Base-by-base conservation (phyloP, 495 filamentous ascomycete genomes). In the Cercophora sp. region DNA sequence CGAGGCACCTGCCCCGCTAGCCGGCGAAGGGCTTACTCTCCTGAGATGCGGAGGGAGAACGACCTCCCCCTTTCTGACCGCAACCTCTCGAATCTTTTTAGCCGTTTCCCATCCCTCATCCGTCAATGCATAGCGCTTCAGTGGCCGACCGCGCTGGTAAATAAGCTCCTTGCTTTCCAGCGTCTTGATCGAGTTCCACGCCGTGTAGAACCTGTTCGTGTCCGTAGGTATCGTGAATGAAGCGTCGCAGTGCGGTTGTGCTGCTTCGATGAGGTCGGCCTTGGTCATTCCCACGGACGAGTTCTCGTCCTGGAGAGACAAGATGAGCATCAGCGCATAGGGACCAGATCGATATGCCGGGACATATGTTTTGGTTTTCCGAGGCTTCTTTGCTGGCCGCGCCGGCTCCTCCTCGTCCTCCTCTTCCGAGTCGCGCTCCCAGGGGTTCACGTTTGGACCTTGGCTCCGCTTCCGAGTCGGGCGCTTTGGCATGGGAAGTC, bases 131-230 rank as follows among this genome's bases (percentile, higher is more conserved):
- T 89, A 94, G 56, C 78, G 84, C 44, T 82, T 74, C 11, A 83
- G 65, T 1, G 88, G 88, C 23, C 84, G 75, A 1, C 87, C 85
- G 32, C 80, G 79, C 46, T 86, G 81, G 52, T 83, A 85, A 0
- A 91, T 87, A 8, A 91, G 71, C 35, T 91, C 87, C 66, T 91
- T 91, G 23, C 82, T 72, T 2, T 83, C 58, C 23, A 93, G 70
- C 0, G 84, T 87, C 59, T 88, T 91, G 81, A 94, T 94, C 0
- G 87, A 88, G 60, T 78, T 85, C 89, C 89, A 94, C 0, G 88
- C 89, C 2, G 88, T 93, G 56, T 88, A 89, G 61, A 78, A 87
- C 57, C 81, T 86, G 4, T 72, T 84, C 2, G 85, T 71, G 44
- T 90, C 84, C 8, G 71, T 68, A 5, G 87, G 85, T 1, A 79